Percentiles rank a stretch among this genome's conserved stretches.
phyloP scores from a whole-genome alignment of 768 basidiomycete species.

The Holtermanniella nyarrowii region DNA sequence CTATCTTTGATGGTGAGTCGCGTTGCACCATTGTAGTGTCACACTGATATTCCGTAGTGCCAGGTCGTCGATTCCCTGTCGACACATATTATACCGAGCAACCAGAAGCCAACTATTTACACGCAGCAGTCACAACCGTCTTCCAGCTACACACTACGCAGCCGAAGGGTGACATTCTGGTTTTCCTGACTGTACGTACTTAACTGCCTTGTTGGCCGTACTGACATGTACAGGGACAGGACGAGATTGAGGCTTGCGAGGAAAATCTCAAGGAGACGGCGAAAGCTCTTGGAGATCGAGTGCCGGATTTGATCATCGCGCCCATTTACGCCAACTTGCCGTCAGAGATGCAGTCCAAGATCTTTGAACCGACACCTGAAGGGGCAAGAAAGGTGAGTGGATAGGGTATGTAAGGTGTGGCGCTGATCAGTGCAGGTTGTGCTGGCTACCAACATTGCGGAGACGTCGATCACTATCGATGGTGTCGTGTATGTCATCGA shows the following conservation, averaged over 20 bases:
- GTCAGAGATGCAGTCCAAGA: slow-evolving; percentile 98
- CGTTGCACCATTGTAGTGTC: background rate
- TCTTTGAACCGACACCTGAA: slow-evolving; percentile 96
- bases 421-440: slow-evolving; percentile 52
- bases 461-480: slow-evolving; percentile 98
- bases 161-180: slow-evolving; percentile 91
- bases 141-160: slow-evolving; percentile 99
- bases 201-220: background rate
- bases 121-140: slow-evolving; percentile 95
- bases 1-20: slow-evolving; percentile 75
- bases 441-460: slow-evolving; percentile 97
- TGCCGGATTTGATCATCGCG: slow-evolving; percentile 84
- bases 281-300: slow-evolving; percentile 88
- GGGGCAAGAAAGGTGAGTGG: slow-evolving; percentile 66
- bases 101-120: slow-evolving; percentile 97
- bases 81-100: slow-evolving; percentile 99
- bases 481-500: slow-evolving; percentile 99
- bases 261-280: slow-evolving; percentile 95
- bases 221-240: slow-evolving; percentile 62
- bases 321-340: slow-evolving; percentile 99
- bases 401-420: background rate
- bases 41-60: slow-evolving; percentile 50
- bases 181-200: slow-evolving; percentile 76
- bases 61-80: slow-evolving; percentile 92
- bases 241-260: slow-evolving; percentile 95